phyloP scores from a whole-genome alignment of 2,329 filamentous ascomycete species.

The Diaporthe longicolla region DNA sequence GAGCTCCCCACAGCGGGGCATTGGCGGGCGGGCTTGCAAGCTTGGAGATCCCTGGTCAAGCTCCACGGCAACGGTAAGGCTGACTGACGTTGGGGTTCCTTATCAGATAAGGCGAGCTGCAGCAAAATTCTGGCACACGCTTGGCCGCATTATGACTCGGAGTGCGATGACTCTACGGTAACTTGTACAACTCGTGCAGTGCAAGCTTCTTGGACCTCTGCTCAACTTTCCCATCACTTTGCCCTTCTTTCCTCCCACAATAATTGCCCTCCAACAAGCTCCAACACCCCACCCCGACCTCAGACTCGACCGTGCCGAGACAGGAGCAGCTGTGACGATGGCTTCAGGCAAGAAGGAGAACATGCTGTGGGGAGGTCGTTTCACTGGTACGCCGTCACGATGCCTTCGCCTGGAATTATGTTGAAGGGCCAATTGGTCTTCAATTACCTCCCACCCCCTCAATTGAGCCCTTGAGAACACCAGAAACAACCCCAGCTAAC shows the following conservation, averaged over 20 bases:
- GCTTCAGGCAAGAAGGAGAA: slow-evolving; percentile 33
- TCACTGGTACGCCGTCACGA: slow-evolving; percentile 61
- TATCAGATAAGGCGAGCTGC: slow-evolving; percentile 24
- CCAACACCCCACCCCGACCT: neutral
- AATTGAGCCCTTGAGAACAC: neutral
- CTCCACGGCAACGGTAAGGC: neutral
- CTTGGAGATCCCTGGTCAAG: slow-evolving; percentile 12
- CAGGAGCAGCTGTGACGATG: slow-evolving; percentile 21
- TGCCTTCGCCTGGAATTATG: neutral
- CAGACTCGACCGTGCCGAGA: neutral
- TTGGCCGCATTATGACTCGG: neutral
- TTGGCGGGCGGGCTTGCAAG: too few relatives aligned
- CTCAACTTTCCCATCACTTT: neutral
- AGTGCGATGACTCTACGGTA: neutral
- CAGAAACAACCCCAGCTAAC: neutral
- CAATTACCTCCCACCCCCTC: too few relatives aligned
- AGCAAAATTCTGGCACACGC: neutral
- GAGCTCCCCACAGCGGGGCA: slow-evolving; percentile 8
- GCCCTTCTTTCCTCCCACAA: neutral
- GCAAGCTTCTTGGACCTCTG: neutral
- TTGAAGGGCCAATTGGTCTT: neutral
- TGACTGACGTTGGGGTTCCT: slow-evolving; percentile 14
- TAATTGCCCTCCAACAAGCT: neutral
- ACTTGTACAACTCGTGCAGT: neutral
- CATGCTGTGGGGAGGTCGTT: slow-evolving; percentile 74